These are phyloP conservation scores for Rosa hybrid DNA, from an alignment of 331 rosid genomes.

Conservation along the genomic window DNA sequence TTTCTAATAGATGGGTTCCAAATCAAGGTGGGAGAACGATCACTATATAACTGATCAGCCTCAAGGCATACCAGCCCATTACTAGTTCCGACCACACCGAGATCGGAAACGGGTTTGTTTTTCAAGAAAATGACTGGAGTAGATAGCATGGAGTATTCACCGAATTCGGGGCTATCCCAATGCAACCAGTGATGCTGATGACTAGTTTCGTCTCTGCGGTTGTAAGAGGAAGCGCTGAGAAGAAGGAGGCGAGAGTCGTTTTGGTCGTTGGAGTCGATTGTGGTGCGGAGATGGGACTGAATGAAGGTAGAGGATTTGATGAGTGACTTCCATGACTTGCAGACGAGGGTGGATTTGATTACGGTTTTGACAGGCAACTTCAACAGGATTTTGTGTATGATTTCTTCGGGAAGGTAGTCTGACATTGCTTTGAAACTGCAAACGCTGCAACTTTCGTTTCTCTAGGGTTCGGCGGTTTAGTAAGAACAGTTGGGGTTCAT, in stretches of 20 bases:
- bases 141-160: not conserved
- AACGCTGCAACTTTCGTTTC: too few relatives aligned
- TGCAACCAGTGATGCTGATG: not conserved
- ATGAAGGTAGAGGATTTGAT: not conserved
- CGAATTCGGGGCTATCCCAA: not conserved
- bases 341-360: not conserved
- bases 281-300: not conserved
- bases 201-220: not conserved
- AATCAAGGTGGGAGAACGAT: not conserved
- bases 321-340: not conserved
- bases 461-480: too few relatives aligned
- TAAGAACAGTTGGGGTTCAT: too few relatives aligned
- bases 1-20: conserved; percentile 8
- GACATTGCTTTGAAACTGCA: not conserved
- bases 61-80: not conserved
- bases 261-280: not conserved
- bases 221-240: not conserved
- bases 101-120: not conserved
- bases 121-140: not conserved
- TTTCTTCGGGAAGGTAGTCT: not conserved
- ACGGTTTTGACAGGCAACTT: not conserved
- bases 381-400: not conserved
- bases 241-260: not conserved
- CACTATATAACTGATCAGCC: rapidly evolving
- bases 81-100: not conserved